A percentile compares a stretch with the other conserved stretches of the same genome.
Conservation (phyloP, 1,139 yeast species). For the Kodamaea alishanica region DNA sequence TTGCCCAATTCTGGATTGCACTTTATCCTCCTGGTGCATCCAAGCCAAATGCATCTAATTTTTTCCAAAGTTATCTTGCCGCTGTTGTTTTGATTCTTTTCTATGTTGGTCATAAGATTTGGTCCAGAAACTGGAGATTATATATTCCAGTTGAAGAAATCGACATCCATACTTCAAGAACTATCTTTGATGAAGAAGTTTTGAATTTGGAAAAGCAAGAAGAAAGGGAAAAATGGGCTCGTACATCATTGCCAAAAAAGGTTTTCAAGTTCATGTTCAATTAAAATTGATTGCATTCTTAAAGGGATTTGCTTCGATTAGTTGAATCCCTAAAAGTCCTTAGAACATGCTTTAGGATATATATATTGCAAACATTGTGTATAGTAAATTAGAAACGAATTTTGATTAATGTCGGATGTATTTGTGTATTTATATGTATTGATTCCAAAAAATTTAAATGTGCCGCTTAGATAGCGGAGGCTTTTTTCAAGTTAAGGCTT, state of each 20-base stretch:
- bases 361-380: too few relatives aligned
- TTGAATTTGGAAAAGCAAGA: constrained; percentile 36
- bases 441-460: too few relatives aligned
- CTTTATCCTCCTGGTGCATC: constrained; percentile 33
- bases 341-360: too few relatives aligned
- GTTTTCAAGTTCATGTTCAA: constrained; percentile 19
- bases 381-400: too few relatives aligned
- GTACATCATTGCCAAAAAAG: constrained; percentile 26
- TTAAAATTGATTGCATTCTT: constrained; percentile 6
- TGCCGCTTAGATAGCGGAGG: too few relatives aligned
- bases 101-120: constrained; percentile 35
- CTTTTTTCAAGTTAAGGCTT: too few relatives aligned
- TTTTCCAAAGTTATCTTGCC: constrained; percentile 38
- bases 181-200: constrained; percentile 37
- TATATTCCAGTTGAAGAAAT: constrained; percentile 31
- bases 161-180: constrained; percentile 33
- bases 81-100: constrained; percentile 33
- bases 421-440: too few relatives aligned
- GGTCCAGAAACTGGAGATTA: constrained; percentile 30
- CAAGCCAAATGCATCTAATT: constrained; percentile 27
- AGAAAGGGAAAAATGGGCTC: constrained; percentile 25
- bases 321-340: too few relatives aligned
- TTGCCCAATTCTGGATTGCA: constrained; percentile 44
- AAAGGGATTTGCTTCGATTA: too few relatives aligned
- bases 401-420: too few relatives aligned